Conservation (phyloP, 495 filamentous ascomycete species). For the Hypoxylon rickii region DNA sequence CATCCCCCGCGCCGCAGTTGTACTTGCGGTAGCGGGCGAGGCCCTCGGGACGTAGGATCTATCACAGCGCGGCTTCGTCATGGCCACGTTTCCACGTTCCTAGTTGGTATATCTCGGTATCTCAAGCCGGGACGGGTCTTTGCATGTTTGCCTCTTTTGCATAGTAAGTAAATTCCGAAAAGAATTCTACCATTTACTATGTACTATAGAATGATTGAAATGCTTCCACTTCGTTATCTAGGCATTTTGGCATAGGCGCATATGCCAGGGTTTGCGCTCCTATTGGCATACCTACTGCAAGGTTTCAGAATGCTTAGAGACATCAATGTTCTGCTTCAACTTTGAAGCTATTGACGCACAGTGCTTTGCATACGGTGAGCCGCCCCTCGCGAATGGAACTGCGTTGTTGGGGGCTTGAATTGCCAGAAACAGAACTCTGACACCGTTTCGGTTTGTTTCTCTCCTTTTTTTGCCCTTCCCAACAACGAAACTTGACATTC, state of each 20-base stretch:
- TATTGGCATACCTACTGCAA: background rate
- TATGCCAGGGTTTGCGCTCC: too few species aligned
- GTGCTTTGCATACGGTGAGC: slow-evolving; percentile 3
- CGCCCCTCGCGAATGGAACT: slow-evolving; percentile 20
- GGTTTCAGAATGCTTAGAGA: background rate
- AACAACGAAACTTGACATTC: background rate
- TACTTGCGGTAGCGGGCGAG: background rate
- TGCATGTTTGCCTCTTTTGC: too few species aligned
- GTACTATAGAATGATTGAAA: too few species aligned
- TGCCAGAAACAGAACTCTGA: slow-evolving; percentile 25
- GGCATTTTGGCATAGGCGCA: too few species aligned
- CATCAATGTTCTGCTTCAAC: background rate
- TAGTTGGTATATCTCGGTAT: too few species aligned
- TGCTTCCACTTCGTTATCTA: too few species aligned
- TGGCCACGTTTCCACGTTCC: background rate
- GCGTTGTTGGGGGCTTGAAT: slow-evolving; percentile 15
- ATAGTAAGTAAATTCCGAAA: too few species aligned
- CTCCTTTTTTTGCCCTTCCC: background rate
- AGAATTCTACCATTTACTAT: too few species aligned
- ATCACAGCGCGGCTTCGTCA: background rate
- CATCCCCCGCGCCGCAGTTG: background rate
- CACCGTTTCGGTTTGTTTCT: background rate
- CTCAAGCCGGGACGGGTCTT: too few species aligned
- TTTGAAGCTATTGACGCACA: slow-evolving; percentile 5
- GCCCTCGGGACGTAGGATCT: too few species aligned